Evolutionary conservation across 1,284 basidiomycete species (phyloP).

Genomic region (Tylopilus sp.): DNA sequence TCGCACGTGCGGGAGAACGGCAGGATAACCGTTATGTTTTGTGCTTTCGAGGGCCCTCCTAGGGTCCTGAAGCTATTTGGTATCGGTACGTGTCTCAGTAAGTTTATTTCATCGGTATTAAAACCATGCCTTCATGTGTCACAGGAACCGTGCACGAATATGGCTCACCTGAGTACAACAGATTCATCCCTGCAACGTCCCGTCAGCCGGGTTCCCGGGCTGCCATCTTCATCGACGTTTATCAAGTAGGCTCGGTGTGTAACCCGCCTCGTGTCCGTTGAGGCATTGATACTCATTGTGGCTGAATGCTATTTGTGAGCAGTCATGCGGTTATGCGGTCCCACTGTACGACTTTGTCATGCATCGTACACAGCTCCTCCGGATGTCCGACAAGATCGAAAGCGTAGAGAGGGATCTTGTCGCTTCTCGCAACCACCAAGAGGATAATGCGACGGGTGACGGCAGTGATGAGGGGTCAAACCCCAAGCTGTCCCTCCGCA

Average conservation of each 20-base stretch:
- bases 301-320: background rate
- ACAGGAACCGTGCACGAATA: slow-evolving; percentile 53
- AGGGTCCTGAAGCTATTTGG: slow-evolving; percentile 53
- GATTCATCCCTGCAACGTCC: slow-evolving; percentile 41
- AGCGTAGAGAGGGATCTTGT: slow-evolving; percentile 21
- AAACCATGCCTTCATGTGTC: background rate
- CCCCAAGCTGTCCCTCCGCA: slow-evolving; percentile 39
- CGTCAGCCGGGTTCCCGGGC: slow-evolving; percentile 54
- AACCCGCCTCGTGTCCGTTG: background rate
- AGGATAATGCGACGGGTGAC: background rate
- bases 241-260: slow-evolving; percentile 53
- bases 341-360: slow-evolving; percentile 50
- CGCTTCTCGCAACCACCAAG: background rate
- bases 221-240: slow-evolving; percentile 46
- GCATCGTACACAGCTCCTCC: slow-evolving; percentile 43
- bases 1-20: slow-evolving; percentile 60
- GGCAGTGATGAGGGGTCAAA: background rate
- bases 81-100: slow-evolving; percentile 36
- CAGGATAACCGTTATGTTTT: slow-evolving; percentile 56
- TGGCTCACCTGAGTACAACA: slow-evolving; percentile 39
- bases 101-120: background rate
- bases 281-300: background rate
- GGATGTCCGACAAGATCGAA: slow-evolving; percentile 33
- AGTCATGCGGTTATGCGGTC: slow-evolving; percentile 58
- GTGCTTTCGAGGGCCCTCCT: slow-evolving; percentile 54